Evolutionary conservation across 768 basidiomycete species (phyloP).

Genomic region (Tylopilus vinaceipallidus): DNA sequence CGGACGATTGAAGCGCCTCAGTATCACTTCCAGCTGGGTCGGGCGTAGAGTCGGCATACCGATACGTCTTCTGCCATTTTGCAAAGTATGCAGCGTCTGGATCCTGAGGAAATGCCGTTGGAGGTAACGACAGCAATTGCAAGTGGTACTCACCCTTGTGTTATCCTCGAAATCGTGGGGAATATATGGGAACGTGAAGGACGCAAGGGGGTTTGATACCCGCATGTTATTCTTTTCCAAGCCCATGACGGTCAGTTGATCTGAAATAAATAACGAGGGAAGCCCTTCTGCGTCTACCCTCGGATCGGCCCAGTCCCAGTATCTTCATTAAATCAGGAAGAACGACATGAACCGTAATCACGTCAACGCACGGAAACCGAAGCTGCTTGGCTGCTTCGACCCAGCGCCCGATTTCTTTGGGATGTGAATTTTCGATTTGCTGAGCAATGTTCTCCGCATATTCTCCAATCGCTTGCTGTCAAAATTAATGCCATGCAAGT

Average conservation of each 20-base stretch:
- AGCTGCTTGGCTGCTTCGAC: constrained; percentile 20
- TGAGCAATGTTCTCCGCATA: constrained; percentile 22
- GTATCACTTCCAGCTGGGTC: constrained; percentile 12
- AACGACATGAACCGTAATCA: background rate
- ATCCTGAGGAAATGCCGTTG: background rate
- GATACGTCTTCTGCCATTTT: constrained; percentile 20
- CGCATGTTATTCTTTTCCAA: constrained; percentile 1
- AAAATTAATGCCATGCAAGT: background rate
- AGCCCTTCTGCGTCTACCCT: constrained; percentile 18
- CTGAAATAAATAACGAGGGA: constrained; percentile 18
- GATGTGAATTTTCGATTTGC: constrained; percentile 23
- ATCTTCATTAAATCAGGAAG: constrained; percentile 12
- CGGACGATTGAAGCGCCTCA: constrained; percentile 15
- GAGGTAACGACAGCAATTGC: background rate
- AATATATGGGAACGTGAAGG: constrained; percentile 14
- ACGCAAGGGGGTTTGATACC: constrained; percentile 21
- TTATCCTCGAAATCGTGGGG: constrained; percentile 21
- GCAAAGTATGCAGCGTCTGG: constrained; percentile 14
- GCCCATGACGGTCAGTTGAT: constrained; percentile 10
- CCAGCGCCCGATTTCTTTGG: constrained; percentile 19
- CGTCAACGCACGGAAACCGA: constrained; percentile 27
- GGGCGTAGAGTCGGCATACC: constrained; percentile 15
- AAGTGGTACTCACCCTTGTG: constrained; percentile 3
- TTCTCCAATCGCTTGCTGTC: constrained; percentile 29
- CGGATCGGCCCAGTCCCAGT: constrained; percentile 31